Percentiles rank a stretch among this genome's conserved stretches.
These are phyloP conservation scores for Coprinellus micaceus DNA, from an alignment of 768 basidiomycete genomes.

Conservation along the genomic window DNA sequence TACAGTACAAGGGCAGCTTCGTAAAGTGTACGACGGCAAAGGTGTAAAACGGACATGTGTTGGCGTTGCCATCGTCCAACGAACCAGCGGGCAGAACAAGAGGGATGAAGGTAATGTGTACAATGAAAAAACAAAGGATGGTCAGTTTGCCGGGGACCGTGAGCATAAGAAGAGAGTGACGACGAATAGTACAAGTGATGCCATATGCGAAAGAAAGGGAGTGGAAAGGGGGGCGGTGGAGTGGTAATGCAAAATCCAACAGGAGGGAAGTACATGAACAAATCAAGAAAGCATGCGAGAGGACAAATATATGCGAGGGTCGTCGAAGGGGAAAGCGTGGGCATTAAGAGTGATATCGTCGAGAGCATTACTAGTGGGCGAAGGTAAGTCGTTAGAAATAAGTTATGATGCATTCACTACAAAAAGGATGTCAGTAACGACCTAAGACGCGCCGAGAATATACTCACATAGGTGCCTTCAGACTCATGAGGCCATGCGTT, in stretches of 20 bases:
- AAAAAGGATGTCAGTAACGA: too few relatives aligned
- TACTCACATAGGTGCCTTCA: slow-evolving; percentile 6
- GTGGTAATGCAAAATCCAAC: background rate
- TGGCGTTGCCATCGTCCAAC: too few relatives aligned
- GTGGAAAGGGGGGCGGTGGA: background rate
- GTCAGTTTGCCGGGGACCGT: background rate
- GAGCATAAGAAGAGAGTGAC: background rate
- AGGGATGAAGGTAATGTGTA: too few relatives aligned
- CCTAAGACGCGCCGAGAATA: too few relatives aligned
- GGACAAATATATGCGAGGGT: background rate
- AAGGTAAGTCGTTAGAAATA: background rate
- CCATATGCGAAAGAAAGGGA: background rate
- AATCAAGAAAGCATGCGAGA: background rate
- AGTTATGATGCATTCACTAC: background rate
- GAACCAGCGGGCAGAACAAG: too few relatives aligned
- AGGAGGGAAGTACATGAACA: background rate
- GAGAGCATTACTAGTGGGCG: background rate
- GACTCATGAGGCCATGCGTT: background rate
- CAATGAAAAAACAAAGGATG: background rate
- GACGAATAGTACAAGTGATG: background rate
- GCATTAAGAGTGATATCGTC: background rate
- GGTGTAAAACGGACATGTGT: too few relatives aligned
- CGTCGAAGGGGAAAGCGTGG: background rate
- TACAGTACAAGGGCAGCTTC: too few relatives aligned
- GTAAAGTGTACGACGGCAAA: too few relatives aligned